Percentiles rank a stretch among this genome's conserved stretches.
phyloP scores from a whole-genome alignment of 2,329 filamentous ascomycete genomes.

The Colletotrichum tofieldiae region DNA sequence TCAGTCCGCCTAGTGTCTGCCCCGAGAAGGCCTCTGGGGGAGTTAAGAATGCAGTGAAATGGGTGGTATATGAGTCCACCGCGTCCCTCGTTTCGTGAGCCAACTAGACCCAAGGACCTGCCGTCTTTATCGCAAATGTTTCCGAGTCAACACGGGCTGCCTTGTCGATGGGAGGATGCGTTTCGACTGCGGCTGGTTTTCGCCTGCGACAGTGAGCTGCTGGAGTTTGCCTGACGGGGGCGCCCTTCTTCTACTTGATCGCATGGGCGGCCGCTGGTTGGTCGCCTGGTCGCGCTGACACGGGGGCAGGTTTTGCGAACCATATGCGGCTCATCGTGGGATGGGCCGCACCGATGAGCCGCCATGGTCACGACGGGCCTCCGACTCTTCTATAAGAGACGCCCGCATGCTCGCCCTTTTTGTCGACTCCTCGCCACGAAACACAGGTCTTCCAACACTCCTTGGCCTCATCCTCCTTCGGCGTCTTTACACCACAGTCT shows the following conservation, averaged over 20 bases:
- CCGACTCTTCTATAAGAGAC: background rate
- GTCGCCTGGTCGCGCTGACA: background rate
- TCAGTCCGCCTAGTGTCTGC: background rate
- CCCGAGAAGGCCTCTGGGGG: conserved; percentile 1
- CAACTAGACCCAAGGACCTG: background rate
- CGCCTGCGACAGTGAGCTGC: background rate
- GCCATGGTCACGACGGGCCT: background rate
- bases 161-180: background rate
- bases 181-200: background rate
- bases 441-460: background rate
- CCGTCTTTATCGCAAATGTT: background rate
- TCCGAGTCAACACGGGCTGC: background rate
- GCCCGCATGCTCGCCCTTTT: background rate
- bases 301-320: background rate
- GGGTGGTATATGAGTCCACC: background rate
- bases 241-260: background rate
- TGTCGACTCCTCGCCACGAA: background rate
- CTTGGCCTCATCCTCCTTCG: too few species aligned
- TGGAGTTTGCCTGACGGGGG: background rate
- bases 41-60: conserved; percentile 14
- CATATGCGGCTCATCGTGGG: background rate
- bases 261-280: background rate
- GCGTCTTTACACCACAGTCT: background rate
- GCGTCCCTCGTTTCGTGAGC: background rate
- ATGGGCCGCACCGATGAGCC: background rate